Conservation (phyloP, 129 eudicot species). For the Arctium minus region DNA sequence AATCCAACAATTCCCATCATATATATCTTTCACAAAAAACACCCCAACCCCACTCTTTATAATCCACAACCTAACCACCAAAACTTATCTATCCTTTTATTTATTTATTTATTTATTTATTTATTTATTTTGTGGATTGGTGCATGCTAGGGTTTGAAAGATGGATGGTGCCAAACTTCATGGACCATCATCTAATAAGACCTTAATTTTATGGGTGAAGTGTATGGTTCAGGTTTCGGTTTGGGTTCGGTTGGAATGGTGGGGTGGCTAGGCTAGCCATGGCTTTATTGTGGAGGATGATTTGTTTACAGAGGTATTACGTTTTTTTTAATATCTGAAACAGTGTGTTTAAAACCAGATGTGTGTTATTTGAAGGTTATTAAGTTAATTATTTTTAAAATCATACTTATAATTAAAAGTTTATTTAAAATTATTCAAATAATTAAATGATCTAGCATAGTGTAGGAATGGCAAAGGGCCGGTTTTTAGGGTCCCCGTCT, state of each 20-base stretch:
- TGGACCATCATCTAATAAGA: not conserved
- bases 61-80: constrained; percentile 17
- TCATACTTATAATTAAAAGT: no score
- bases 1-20: constrained; percentile 32
- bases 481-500: no score
- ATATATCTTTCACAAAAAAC: constrained; percentile 20
- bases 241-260: not conserved
- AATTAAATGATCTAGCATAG: no score
- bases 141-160: not conserved
- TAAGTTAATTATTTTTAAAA: no score
- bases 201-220: not conserved
- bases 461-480: not conserved
- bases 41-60: constrained; percentile 29
- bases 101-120: not conserved
- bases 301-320: no score
- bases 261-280: not conserved
- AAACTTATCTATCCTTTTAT: constrained; percentile 5
- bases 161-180: not conserved
- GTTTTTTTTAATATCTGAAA: no score
- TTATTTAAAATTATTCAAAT: no score
- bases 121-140: not conserved
- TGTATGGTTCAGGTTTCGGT: not conserved
- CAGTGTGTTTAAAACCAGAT: no score
- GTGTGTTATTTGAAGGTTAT: no score
- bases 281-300: not conserved